phyloP scores from a whole-genome alignment of 805 yeast genomes.

The Lipomyces kockii region DNA sequence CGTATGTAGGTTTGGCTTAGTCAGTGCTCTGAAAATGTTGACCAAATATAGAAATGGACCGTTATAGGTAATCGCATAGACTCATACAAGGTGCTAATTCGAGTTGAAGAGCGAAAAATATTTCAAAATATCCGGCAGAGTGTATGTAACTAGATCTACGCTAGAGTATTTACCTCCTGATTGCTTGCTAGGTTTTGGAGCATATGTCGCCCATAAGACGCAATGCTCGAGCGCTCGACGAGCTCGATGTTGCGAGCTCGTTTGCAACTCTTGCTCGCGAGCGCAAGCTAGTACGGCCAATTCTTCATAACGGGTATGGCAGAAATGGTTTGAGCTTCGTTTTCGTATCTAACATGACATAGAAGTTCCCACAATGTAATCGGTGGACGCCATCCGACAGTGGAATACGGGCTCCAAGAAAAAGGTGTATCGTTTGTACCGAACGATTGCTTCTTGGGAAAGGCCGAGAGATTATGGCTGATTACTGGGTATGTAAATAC shows the following conservation, averaged over 20 bases:
- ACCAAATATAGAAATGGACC: constrained; percentile 49
- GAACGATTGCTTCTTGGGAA: constrained; percentile 48
- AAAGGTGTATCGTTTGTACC: constrained; percentile 56
- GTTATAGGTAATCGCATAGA: constrained; percentile 57
- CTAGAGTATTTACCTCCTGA: background rate
- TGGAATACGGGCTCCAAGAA: constrained; percentile 69
- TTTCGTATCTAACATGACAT: background rate
- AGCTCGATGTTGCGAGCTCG: constrained; percentile 71
- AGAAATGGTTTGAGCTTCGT: background rate
- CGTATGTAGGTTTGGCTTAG: background rate
- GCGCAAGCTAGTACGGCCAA: constrained; percentile 68
- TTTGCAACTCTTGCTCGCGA: constrained; percentile 77
- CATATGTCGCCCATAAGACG: constrained; percentile 49
- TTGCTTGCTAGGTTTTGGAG: constrained; percentile 9
- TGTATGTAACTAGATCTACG: background rate
- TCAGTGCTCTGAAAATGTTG: background rate
- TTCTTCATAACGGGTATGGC: constrained; percentile 51
- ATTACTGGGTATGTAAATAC: constrained; percentile 29
- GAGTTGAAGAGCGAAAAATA: constrained; percentile 46
- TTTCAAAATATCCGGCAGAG: constrained; percentile 25
- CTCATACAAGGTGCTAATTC: constrained; percentile 53
- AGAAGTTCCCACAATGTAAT: constrained; percentile 44
- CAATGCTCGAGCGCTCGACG: constrained; percentile 60
- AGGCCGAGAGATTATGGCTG: constrained; percentile 32
- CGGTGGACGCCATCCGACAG: constrained; percentile 84